Percentiles rank a stretch among this genome's conserved stretches.
phyloP scores from a whole-genome alignment of 768 basidiomycete species.

The Psilocybe sp. region DNA sequence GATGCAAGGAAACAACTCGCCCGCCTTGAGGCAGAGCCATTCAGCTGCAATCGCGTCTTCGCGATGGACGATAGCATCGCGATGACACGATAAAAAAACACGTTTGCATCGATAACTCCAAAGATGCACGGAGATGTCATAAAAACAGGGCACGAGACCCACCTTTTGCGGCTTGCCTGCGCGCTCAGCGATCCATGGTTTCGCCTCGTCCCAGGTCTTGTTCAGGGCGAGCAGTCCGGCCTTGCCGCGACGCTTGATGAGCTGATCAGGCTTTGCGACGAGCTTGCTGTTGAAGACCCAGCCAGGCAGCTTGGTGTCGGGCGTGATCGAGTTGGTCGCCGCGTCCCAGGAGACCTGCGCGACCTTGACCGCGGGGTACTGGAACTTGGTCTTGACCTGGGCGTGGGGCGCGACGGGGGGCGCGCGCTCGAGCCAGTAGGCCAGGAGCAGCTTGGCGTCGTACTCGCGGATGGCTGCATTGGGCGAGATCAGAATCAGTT shows the following conservation, averaged over 20 bases:
- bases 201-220: slow-evolving; percentile 88
- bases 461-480: slow-evolving; percentile 82
- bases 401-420: slow-evolving; percentile 70
- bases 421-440: slow-evolving; percentile 95
- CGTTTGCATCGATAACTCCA: slow-evolving; percentile 10
- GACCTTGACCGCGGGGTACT: slow-evolving; percentile 68
- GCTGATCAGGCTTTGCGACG: slow-evolving; percentile 95
- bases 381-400: slow-evolving; percentile 53
- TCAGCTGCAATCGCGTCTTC: slow-evolving; percentile 1
- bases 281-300: slow-evolving; percentile 88
- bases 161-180: slow-evolving; percentile 94
- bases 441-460: slow-evolving; percentile 96
- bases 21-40: slow-evolving; percentile 4
- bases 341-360: slow-evolving; percentile 89
- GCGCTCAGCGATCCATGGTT: slow-evolving; percentile 79
- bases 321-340: slow-evolving; percentile 53
- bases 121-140: slow-evolving; percentile 5
- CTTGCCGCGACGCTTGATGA: slow-evolving; percentile 99
- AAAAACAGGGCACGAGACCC: slow-evolving; percentile 25
- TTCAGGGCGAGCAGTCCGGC: slow-evolving; percentile 93
- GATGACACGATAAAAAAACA: slow-evolving; percentile 17
- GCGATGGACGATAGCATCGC: slow-evolving; percentile 8
- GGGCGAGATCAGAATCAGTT: slow-evolving; percentile 4
- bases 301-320: slow-evolving; percentile 55
- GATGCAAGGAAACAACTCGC: slow-evolving; percentile 1